Evolutionary conservation across 2,329 filamentous ascomycete genomes (phyloP).

Genomic region (Macrophomina phaseolina): DNA sequence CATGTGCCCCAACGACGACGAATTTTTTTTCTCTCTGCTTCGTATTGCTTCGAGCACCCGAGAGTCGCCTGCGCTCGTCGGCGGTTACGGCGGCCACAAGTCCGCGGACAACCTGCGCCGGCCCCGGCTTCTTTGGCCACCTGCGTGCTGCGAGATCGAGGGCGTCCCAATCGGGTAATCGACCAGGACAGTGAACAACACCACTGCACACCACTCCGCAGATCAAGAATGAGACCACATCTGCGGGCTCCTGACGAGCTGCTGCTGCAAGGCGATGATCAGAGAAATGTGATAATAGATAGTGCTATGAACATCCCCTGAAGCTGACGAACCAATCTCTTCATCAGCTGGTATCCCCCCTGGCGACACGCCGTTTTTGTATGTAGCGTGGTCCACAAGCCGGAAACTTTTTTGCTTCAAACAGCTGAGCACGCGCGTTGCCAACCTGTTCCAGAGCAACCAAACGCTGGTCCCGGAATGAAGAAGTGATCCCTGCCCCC

Average conservation of each 20-base stretch:
- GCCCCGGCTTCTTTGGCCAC: neutral
- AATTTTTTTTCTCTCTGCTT: neutral
- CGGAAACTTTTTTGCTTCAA: neutral
- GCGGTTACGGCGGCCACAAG: no score
- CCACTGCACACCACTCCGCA: neutral
- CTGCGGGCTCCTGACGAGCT: neutral
- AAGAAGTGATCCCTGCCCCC: constrained; percentile 5
- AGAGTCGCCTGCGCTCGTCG: no score
- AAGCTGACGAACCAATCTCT: neutral
- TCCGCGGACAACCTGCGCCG: no score
- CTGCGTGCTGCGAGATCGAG: neutral
- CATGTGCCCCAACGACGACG: neutral
- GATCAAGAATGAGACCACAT: neutral
- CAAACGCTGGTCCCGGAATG: neutral
- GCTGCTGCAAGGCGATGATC: neutral
- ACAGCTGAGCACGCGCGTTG: neutral
- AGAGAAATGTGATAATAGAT: neutral
- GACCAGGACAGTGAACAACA: neutral
- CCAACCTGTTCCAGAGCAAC: neutral
- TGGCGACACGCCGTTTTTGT: neutral
- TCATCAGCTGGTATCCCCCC: neutral
- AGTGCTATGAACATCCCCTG: neutral
- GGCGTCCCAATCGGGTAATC: constrained; percentile 14
- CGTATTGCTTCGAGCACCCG: neutral
- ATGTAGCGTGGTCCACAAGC: neutral